These are phyloP conservation scores for Orbilia javanica DNA, from an alignment of 2,329 filamentous ascomycete genomes.

Conservation along the genomic window DNA sequence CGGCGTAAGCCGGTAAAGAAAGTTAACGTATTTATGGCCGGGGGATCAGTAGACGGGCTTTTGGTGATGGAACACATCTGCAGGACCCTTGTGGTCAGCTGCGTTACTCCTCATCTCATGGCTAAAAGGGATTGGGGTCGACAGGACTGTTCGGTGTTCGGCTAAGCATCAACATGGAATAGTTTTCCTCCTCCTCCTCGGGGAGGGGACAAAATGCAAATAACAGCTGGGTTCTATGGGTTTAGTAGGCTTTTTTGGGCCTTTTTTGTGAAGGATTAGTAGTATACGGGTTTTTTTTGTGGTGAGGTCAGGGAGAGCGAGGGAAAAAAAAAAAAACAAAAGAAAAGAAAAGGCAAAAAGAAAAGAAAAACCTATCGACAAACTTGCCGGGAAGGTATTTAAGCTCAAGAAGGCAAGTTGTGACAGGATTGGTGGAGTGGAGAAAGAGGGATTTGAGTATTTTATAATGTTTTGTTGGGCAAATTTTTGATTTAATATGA, in stretches of 20 bases:
- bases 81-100: conserved; percentile 55
- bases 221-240: conserved; percentile 2
- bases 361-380: conserved; percentile 16
- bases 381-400: conserved; percentile 43
- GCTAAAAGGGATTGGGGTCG: conserved; percentile 44
- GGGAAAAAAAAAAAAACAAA: conserved; percentile 18
- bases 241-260: neutral
- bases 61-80: conserved; percentile 30
- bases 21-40: neutral
- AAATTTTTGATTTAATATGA: neutral
- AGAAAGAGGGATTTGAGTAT: conserved; percentile 45
- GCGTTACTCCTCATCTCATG: conserved; percentile 57
- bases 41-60: conserved; percentile 37
- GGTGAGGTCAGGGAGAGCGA: neutral
- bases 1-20: conserved; percentile 36
- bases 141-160: conserved; percentile 44
- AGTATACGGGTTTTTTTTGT: neutral
- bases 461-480: neutral
- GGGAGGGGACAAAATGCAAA: conserved; percentile 10
- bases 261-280: conserved; percentile 18
- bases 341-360: conserved; percentile 27
- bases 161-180: conserved; percentile 57
- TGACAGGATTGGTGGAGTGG: conserved; percentile 35
- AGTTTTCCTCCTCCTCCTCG: conserved; percentile 17
- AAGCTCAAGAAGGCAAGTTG: conserved; percentile 57